Conservation (phyloP, 2,329 filamentous ascomycete species). For the Fusarium pseudonygamai region DNA sequence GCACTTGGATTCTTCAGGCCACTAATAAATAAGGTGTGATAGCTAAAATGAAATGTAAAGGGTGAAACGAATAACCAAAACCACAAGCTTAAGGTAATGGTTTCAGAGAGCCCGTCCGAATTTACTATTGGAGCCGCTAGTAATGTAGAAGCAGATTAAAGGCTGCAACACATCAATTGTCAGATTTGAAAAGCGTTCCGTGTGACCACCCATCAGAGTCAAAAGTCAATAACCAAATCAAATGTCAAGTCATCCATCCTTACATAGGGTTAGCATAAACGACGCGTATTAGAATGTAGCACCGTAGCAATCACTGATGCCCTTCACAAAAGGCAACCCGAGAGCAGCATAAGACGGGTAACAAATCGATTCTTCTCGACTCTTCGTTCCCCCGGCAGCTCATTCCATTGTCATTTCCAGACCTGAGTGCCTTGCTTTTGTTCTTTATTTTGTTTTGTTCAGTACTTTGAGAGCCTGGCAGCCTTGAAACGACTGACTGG, state of each 20-base stretch:
- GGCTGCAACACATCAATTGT: slow-evolving; percentile 65
- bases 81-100: slow-evolving; percentile 55
- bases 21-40: background rate
- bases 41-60: slow-evolving; percentile 58
- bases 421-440: slow-evolving; percentile 1
- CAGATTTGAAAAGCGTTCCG: slow-evolving; percentile 51
- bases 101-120: slow-evolving; percentile 69
- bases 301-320: slow-evolving; percentile 24
- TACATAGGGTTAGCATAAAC: slow-evolving; percentile 13
- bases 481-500: slow-evolving; percentile 79
- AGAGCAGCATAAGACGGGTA: slow-evolving; percentile 32
- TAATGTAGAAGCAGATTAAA: slow-evolving; percentile 63
- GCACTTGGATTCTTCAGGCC: background rate
- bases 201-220: background rate
- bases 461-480: slow-evolving; percentile 68
- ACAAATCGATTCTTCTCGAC: slow-evolving; percentile 45
- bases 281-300: background rate
- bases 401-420: slow-evolving; percentile 9
- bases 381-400: slow-evolving; percentile 28
- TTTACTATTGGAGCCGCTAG: slow-evolving; percentile 65
- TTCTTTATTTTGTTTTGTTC: slow-evolving; percentile 24
- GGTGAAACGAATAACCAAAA: slow-evolving; percentile 71
- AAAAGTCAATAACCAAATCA: background rate
- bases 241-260: background rate
- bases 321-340: slow-evolving; percentile 31